A percentile compares a stretch with the other conserved stretches of the same genome.
Conservation (phyloP, 2,329 filamentous ascomycete genomes). For the Epichloe sibirici region DNA sequence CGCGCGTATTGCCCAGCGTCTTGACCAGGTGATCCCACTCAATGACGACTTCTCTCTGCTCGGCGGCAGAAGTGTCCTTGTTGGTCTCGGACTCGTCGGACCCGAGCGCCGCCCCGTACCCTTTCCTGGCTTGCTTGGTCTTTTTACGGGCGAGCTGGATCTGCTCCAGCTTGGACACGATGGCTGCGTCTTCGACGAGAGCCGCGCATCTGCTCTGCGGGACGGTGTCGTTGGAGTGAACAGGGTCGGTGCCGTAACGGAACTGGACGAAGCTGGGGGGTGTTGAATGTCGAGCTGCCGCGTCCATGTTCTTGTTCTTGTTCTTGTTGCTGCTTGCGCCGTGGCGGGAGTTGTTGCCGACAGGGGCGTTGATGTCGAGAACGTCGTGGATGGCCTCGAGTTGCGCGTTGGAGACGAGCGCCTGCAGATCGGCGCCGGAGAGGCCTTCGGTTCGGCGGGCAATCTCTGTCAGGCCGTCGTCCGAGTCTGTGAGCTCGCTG, state of each 20-base stretch:
- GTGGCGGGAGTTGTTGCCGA: slow-evolving; percentile 24
- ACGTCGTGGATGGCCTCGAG: slow-evolving; percentile 94
- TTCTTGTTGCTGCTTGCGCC: slow-evolving; percentile 19
- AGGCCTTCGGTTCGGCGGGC: slow-evolving; percentile 76
- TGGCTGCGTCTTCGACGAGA: slow-evolving; percentile 64
- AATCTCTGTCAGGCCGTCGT: slow-evolving; percentile 54
- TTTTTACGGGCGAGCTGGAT: slow-evolving; percentile 58
- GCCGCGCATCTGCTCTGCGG: slow-evolving; percentile 39
- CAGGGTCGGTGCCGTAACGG: slow-evolving; percentile 56
- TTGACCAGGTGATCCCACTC: slow-evolving; percentile 72
- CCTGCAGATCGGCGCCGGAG: slow-evolving; percentile 88
- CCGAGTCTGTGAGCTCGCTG: slow-evolving; percentile 46
- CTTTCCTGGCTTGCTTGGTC: slow-evolving; percentile 22
- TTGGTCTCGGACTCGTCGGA: slow-evolving; percentile 16
- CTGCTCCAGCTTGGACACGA: slow-evolving; percentile 69
- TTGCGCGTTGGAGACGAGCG: slow-evolving; percentile 90
- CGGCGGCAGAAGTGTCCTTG: slow-evolving; percentile 12
- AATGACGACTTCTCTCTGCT: slow-evolving; percentile 62
- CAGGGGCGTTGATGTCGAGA: slow-evolving; percentile 43
- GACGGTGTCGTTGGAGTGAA: slow-evolving; percentile 26
- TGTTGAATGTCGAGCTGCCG: slow-evolving; percentile 16
- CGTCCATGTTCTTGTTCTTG: slow-evolving; percentile 4
- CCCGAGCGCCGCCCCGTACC: slow-evolving; percentile 8
- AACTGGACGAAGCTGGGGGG: slow-evolving; percentile 65
- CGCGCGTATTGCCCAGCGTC: slow-evolving; percentile 63